Evolutionary conservation across 768 basidiomycete species (phyloP), one percentile per base, ranked within the genome.

Genomic region (Termitomyces sp.): DNA sequence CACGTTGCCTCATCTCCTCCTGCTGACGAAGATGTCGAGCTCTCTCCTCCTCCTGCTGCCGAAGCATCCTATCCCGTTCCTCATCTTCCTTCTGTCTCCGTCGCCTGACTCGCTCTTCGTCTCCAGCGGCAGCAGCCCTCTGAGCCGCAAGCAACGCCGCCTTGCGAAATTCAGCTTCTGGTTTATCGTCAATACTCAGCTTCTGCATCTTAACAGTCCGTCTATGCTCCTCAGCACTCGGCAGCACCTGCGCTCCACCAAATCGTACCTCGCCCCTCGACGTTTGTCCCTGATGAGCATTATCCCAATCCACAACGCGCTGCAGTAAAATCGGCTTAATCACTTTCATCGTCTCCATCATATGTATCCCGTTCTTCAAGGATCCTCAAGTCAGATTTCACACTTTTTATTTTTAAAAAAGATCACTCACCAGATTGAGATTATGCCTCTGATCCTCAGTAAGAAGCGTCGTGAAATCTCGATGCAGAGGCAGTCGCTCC

Each of bases 401-500:
- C 25, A 25, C 25, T 25, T 25, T 14, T 29, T 20, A 20, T 20
- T 20, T 20, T 20, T 20, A n/a, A n/a, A n/a, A n/a, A n/a, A n/a
- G n/a, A 57, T 49, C 34, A 85, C 90, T 73, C 72, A 93, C 92
- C 77, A 85, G 71, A 37, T 79, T 82, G 17, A 93, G 79, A 71
- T 91, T 90, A 55, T 83, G 76, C 56, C 86, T 80, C 67, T 93
- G 91, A 11, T 79, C 76, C 6, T 74, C 57, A 49, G 71, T 86
- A 66, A 94, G 71, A 49, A 85, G 71, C 1, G 75, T 76, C 38
- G 79, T 67, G 69, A 88, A 93, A 48, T 91, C 86, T 57, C 79
- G 76, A 74, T 93, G 92, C 1, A 77, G 74, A 0, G 91, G 91
- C n/a, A 94, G 76, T 65, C 83, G 87, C 76, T 94, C 90, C 11